Conservation (phyloP, 2,329 filamentous ascomycete species). For the Arthrinium phaeospermum region DNA sequence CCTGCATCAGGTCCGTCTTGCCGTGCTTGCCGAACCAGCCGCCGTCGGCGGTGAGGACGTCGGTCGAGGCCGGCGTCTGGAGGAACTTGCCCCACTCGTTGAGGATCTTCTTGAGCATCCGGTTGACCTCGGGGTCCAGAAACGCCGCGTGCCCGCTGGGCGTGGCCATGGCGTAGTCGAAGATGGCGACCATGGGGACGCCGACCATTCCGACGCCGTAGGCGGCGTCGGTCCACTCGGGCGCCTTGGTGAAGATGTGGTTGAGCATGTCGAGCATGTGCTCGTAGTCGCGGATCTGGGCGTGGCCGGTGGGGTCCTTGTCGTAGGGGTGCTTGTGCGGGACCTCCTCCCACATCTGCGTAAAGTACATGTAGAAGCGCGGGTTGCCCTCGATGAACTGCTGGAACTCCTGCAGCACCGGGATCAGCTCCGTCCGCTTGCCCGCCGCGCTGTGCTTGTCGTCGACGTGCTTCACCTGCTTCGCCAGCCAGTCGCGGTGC, state of each 20-base stretch:
- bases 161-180: conserved; percentile 64
- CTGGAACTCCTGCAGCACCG: conserved; percentile 69
- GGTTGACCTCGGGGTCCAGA: conserved; percentile 60
- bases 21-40: conserved; percentile 64
- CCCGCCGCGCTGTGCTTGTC: conserved; percentile 41
- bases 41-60: conserved; percentile 49
- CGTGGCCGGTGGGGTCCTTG: conserved; percentile 65
- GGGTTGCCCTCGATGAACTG: conserved; percentile 68
- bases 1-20: conserved; percentile 53
- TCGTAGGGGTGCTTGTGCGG: conserved; percentile 65
- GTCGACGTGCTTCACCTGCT: conserved; percentile 61
- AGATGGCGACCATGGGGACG: conserved; percentile 58
- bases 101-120: conserved; percentile 57
- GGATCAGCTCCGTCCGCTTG: conserved; percentile 53
- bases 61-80: conserved; percentile 57
- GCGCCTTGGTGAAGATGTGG: conserved; percentile 57
- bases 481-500: conserved; percentile 67
- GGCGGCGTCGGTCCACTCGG: conserved; percentile 59
- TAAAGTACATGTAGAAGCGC: conserved; percentile 70
- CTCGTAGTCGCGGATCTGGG: conserved; percentile 66
- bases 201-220: conserved; percentile 58
- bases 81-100: conserved; percentile 64
- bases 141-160: conserved; percentile 61
- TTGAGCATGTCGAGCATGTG: conserved; percentile 73
- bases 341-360: conserved; percentile 72